A percentile compares a stretch with the other conserved stretches of the same genome.
Conservation (phyloP, 768 basidiomycete genomes). For the Phanerochaete carnosa region DNA sequence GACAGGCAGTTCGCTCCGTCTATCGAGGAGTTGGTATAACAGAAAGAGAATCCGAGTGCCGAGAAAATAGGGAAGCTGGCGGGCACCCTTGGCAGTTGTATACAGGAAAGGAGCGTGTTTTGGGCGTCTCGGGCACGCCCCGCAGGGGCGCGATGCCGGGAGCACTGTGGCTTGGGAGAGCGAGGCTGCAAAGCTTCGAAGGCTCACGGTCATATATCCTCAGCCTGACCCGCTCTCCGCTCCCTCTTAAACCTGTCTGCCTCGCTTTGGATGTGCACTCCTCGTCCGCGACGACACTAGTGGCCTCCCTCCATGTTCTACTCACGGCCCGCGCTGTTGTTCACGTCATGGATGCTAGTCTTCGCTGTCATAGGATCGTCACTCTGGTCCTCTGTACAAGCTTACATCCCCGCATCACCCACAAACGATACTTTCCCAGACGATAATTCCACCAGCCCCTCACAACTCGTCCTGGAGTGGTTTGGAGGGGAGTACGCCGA, state of each 20-base stretch:
- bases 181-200: neutral
- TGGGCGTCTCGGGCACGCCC: neutral
- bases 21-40: no score
- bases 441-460: slow-evolving; percentile 54
- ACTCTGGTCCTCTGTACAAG: slow-evolving; percentile 20
- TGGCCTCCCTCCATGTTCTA: neutral
- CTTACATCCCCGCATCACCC: slow-evolving; percentile 70
- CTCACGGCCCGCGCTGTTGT: neutral
- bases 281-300: neutral
- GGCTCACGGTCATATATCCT: neutral
- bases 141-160: neutral
- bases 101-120: no score
- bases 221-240: neutral
- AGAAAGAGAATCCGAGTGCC: no score
- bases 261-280: neutral
- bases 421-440: slow-evolving; percentile 59
- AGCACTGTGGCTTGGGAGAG: neutral
- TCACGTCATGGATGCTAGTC: neutral
- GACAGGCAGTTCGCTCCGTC: no score
- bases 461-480: slow-evolving; percentile 61
- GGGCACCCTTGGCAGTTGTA: no score
- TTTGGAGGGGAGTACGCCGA: slow-evolving; percentile 39
- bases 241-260: neutral
- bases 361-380: neutral
- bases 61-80: no score